Evolutionary conservation across 768 basidiomycete genomes (phyloP), one percentile per base, ranked within the genome.

Genomic region (Cubamyces lactineus): DNA sequence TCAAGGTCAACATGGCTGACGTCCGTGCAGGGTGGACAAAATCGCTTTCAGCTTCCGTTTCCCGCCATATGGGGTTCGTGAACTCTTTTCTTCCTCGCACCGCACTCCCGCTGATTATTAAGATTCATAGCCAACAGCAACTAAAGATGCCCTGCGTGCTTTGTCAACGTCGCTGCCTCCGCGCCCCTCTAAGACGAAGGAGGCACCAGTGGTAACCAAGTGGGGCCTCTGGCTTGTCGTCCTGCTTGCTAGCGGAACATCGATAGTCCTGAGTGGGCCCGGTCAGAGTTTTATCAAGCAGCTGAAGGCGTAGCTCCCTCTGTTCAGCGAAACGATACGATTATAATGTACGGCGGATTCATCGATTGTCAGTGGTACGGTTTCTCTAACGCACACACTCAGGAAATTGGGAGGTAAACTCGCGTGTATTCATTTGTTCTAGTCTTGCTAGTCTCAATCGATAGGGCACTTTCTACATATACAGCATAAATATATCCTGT

Each of bases 21-120:
- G 5, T n/a, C 3, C 19, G 21, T n/a, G 21, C 47, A 64, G 58
- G 58, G 53, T 64, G 2, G 59, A 65, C 59, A 61, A 48, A 21
- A 2, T 59, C 21, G 61, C 42, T 13, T 54, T 63, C 28, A 50
- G 59, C 3, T 54, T 47, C 49, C 57, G 65, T 26, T 66, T 48
- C 58, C 61, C 65, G 1, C 65, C 65, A 2, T 66, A 66, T 47
- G 57, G 42, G 16, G 61, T 59, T 26, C 28, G 57, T 45, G 1
- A 21, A 16, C 26, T 13, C 43, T n/a, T 11, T 6, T 17, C 2
- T 17, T 0, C 13, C 43, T 45, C 1, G 28, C 16, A 15, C 17
- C 16, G 26, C 28, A 34, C 28, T 2, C 9, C 17, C 42, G 15
- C 47, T 49, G 24, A 28, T 28, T 26, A 28, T 2, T 2, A 47